Evolutionary conservation across 1,284 basidiomycete genomes (phyloP), one percentile per base, ranked within the genome.

Genomic region (Cerrena zonata): DNA sequence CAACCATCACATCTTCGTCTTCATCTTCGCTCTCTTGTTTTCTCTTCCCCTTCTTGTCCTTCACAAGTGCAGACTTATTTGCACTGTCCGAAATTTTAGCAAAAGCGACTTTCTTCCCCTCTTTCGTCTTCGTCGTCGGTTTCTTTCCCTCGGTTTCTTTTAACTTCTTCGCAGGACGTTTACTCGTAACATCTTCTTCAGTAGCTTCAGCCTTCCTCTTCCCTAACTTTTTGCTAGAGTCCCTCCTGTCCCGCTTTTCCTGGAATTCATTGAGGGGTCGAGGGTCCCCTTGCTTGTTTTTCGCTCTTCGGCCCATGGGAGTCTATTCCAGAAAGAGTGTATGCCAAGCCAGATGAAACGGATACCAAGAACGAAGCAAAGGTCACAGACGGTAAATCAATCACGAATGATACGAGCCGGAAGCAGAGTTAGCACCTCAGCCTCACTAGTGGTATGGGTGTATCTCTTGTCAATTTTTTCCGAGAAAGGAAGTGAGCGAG

Each of bases 251-350:
- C n/a, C n/a, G n/a, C n/a, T n/a, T n/a, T 60, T 57, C 7, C 63
- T 61, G 11, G 1, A 63, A 56, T 21, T 80, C 72, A 12, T 53
- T 60, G 19, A 93, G 63, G 38, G 91, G 82, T 53, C 72, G 73
- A 2, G 91, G 92, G 3, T 83, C 74, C 0, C 76, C 80, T 70
- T 97, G 94, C 75, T 96, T 96, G 72, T 89, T 88, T 71, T 89
- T 91, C 58, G 91, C 83, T 61, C 91, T 84, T 65, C 91, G 82
- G 62, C 94, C 94, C 91, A 95, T 93, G 22, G 21, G 41, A 44
- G 44, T 40, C 15, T 2, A 26, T 40, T 27, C 27, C 5, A 15
- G 12, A n/a, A 7, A 27, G 18, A 40, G 21, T 40, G 11, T 7
- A 34, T 34, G 30, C 15, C 7, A 34, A 34, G 30, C 30, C 7